A percentile compares a stretch with the other conserved stretches of the same genome.
Conservation (phyloP, 2,329 filamentous ascomycete genomes). For the Colletotrichum sp. region DNA sequence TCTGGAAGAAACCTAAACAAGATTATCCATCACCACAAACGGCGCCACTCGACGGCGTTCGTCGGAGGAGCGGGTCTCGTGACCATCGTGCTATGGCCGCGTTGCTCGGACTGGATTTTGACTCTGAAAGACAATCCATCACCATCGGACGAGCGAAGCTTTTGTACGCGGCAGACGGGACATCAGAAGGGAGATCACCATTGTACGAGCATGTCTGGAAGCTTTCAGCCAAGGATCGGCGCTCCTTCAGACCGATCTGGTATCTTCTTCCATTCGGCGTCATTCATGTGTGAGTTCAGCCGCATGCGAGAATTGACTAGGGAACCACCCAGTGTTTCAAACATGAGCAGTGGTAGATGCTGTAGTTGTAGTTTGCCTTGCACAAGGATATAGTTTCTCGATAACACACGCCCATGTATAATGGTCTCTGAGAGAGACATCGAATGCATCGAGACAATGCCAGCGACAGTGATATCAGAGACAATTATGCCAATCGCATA, state of each 20-base stretch:
- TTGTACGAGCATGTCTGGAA: not conserved
- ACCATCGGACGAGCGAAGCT: constrained; percentile 5
- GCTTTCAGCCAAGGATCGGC: not conserved
- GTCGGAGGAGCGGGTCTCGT: not conserved
- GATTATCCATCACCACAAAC: not conserved
- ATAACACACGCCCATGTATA: not conserved
- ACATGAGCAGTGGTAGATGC: not conserved
- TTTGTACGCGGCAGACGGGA: not conserved
- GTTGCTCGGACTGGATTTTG: not conserved
- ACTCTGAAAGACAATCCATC: not conserved
- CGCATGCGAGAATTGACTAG: not conserved
- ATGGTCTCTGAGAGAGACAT: not conserved
- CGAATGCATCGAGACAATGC: not conserved
- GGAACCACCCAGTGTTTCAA: constrained; percentile 5
- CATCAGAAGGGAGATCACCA: not conserved
- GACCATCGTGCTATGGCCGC: not conserved
- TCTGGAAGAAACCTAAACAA: not conserved
- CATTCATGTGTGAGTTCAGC: not conserved
- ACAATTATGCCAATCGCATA: not conserved
- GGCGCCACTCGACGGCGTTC: not conserved
- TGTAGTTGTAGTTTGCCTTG: not conserved
- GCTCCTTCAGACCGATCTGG: not conserved
- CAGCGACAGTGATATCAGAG: not conserved
- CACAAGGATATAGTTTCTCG: not conserved
- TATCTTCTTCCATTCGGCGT: not conserved